Base-by-base conservation (phyloP, 306 rosid genomes). In the Hippophae rhamnoides region DNA sequence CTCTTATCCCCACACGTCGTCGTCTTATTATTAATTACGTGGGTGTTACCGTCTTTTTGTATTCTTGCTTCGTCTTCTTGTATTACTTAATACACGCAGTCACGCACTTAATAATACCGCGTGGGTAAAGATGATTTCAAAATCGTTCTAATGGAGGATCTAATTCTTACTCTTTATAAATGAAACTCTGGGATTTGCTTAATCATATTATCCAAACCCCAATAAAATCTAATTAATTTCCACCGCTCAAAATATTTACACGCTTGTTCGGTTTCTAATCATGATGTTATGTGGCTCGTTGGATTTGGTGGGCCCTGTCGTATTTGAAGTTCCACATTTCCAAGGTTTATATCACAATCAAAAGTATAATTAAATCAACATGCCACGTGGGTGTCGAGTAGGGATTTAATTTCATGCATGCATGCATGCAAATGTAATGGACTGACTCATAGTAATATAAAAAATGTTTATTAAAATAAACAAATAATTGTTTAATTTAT, bases 241-340 rank as follows among this genome's bases (percentile, higher is more conserved):
- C 72, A 53, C 73, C 80, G 67, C 47, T 3, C 47, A 6, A n/a
- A 26, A 27, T 43, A 80, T 71, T 45, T 61, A 61, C 65, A 56
- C 76, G 65, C 57, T 41, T 48, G 40, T 6, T 31, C 3, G 38
- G 38, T 31, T 18, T 31, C 54, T 72, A 72, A 84, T 81, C 76
- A 84, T 82, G 72, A 69, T 81, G 72, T 72, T 79, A 76, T 72
- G 79, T 76, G 83, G 72, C 87, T 79, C 72, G 68, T 90, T 78
- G 87, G 98, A 90, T 87, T 85, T 79, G 72, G 86, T 76, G 96
- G 95, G 95, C 41, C 86, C 89, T 70, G 8, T 9, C 51, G 42
- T 61, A 48, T 44, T 26, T 49, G 8, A 46, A 56, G 53, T 71
- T 73, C 70, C 83, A 41, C 74, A 79, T 84, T 80, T 80, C 86